These are phyloP conservation scores for Hysterium pulicare DNA, from an alignment of 2,329 filamentous ascomycete genomes.

Conservation along the genomic window DNA sequence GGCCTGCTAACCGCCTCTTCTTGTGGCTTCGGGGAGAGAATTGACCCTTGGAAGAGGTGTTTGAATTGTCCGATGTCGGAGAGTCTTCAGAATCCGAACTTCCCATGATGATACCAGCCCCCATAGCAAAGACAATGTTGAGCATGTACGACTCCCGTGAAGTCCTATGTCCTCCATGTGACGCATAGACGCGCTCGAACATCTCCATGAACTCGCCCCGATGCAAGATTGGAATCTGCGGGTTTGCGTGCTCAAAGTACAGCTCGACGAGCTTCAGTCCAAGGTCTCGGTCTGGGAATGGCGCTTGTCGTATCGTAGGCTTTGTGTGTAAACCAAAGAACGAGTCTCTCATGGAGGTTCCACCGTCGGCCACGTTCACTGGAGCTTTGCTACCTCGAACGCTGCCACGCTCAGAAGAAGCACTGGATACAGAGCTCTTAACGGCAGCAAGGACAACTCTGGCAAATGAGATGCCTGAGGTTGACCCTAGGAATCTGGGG, in stretches of 20 bases:
- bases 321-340: constrained; percentile 96
- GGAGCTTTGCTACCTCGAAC: constrained; percentile 58
- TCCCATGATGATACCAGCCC: constrained; percentile 83
- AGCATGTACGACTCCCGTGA: constrained; percentile 86
- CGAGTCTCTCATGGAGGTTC: constrained; percentile 86
- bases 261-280: constrained; percentile 71
- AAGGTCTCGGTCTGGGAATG: constrained; percentile 75
- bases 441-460: constrained; percentile 92
- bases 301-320: constrained; percentile 78
- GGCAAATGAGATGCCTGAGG: constrained; percentile 90
- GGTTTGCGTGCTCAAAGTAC: constrained; percentile 95
- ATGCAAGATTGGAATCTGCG: constrained; percentile 90
- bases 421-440: constrained; percentile 63
- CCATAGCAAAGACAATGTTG: constrained; percentile 97
- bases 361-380: constrained; percentile 51
- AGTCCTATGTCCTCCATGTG: constrained; percentile 63
- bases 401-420: constrained; percentile 60
- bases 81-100: constrained; percentile 37
- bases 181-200: constrained; percentile 76
- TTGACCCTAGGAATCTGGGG: constrained; percentile 76
- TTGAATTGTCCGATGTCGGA: constrained; percentile 26
- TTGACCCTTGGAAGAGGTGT: constrained; percentile 24
- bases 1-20: constrained; percentile 43
- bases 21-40: constrained; percentile 34
- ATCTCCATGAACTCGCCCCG: constrained; percentile 84